These are phyloP conservation scores for Dioscorea cayenensis DNA, from an alignment of 116 monocot genomes.

Conservation along the genomic window DNA sequence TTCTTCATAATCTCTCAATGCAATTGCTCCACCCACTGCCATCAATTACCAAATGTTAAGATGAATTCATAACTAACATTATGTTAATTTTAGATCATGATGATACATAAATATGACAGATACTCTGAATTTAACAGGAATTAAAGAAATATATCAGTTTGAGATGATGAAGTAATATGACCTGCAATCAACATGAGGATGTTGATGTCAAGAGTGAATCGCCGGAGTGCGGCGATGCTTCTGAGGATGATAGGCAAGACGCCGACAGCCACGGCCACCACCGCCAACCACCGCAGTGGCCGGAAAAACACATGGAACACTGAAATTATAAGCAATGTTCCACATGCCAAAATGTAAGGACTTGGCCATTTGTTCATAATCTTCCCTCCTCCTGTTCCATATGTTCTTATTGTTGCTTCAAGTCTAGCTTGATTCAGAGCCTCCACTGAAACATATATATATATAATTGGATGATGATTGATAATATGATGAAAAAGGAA, in stretches of 20 bases:
- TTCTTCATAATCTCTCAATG: conserved; percentile 70
- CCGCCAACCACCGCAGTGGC: conserved; percentile 67
- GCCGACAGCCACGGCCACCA: conserved; percentile 50
- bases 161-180: conserved; percentile 2
- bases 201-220: conserved; percentile 70
- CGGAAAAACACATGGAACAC: conserved; percentile 46
- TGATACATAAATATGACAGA: too few relatives aligned
- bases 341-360: conserved; percentile 65
- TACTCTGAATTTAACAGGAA: too few relatives aligned
- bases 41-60: conserved; percentile 5
- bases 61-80: too few relatives aligned
- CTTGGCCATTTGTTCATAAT: conserved; percentile 60
- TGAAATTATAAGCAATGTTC: conserved; percentile 48
- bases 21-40: conserved; percentile 76
- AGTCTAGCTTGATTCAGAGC: conserved; percentile 78
- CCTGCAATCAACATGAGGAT: conserved; percentile 89
- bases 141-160: neutral
- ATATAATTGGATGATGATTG: too few relatives aligned
- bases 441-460: conserved; percentile 34
- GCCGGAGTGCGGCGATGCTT: conserved; percentile 52
- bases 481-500: too few relatives aligned
- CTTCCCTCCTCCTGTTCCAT: conserved; percentile 25
- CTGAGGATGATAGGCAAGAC: conserved; percentile 46
- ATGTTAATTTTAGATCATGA: too few relatives aligned
- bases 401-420: conserved; percentile 63